phyloP scores from a whole-genome alignment of 352 stramenopile species.

The Phytophthora pisi region DNA sequence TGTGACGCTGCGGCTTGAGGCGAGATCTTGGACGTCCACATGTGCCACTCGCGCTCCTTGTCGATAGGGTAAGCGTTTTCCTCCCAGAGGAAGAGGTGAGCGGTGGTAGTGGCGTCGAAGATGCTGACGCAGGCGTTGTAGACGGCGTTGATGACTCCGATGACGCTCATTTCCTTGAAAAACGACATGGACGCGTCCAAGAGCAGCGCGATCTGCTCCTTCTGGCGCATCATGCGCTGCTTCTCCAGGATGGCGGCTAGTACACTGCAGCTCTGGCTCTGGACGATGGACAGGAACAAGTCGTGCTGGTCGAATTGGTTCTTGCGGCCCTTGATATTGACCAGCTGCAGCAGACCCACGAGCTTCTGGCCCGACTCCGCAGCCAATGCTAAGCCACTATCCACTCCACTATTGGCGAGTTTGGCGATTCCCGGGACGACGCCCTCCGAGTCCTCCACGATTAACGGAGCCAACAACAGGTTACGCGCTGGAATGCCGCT shows the following conservation, averaged over 20 bases:
- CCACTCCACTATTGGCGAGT: constrained; percentile 7
- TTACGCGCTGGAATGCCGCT: constrained; percentile 55
- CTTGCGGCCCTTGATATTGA: constrained; percentile 75
- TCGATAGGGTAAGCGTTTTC: constrained; percentile 15
- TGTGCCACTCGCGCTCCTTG: constrained; percentile 37
- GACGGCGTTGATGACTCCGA: constrained; percentile 81
- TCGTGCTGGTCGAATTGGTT: constrained; percentile 68
- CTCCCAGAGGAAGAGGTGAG: constrained; percentile 74
- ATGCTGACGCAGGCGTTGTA: constrained; percentile 78
- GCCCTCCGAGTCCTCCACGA: constrained; percentile 50
- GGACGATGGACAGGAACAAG: constrained; percentile 79
- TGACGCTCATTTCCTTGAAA: constrained; percentile 82
- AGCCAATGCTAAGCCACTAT: constrained; percentile 1
- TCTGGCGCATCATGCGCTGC: constrained; percentile 61
- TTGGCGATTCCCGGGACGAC: constrained; percentile 21
- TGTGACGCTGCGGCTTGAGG: constrained; percentile 28
- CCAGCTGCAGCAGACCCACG: constrained; percentile 71
- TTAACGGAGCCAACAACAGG: constrained; percentile 64
- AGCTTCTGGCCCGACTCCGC: constrained; percentile 41
- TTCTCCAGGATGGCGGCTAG: constrained; percentile 76
- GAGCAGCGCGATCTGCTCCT: constrained; percentile 66
- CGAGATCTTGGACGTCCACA: constrained; percentile 78
- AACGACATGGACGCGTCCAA: constrained; percentile 80
- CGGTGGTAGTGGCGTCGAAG: constrained; percentile 61
- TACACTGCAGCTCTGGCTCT: constrained; percentile 68